Conservation (phyloP, 2,329 filamentous ascomycete genomes). For the Penicillium oxalicum region DNA sequence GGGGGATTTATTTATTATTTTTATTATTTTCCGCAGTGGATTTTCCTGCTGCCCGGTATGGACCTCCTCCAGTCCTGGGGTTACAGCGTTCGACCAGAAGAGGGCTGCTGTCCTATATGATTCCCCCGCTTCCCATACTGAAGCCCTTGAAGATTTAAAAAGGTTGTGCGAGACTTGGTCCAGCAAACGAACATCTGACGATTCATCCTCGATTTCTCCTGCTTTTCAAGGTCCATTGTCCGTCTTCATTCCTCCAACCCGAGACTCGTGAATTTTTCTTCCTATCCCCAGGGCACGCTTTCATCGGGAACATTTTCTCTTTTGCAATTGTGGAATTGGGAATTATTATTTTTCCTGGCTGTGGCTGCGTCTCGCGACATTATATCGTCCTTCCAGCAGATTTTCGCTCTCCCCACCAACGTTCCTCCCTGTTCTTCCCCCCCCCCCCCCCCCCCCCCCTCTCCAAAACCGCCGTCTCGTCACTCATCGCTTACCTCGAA, state of each 20-base stretch:
- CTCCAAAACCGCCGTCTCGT: background rate
- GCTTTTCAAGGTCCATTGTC: conserved; percentile 5
- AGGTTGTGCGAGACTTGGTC: conserved; percentile 11
- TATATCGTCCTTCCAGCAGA: background rate
- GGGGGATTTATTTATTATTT: no score
- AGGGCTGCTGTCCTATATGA: conserved; percentile 34
- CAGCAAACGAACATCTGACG: no score
- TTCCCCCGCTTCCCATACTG: conserved; percentile 32
- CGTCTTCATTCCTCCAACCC: background rate
- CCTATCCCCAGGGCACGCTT: no score
- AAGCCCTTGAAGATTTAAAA: conserved; percentile 14
- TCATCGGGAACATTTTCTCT: background rate
- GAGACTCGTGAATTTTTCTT: no score
- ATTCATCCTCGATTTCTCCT: conserved; percentile 6
- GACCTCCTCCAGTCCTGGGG: no score
- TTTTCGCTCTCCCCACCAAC: background rate
- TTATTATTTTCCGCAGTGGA: no score
- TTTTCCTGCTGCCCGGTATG: no score
- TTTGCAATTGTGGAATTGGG: no score
- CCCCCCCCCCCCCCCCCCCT: background rate
- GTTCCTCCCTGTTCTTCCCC: background rate
- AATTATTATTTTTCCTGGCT: no score
- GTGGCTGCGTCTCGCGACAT: background rate
- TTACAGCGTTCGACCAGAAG: no score
- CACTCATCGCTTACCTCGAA: conserved; percentile 1